Evolutionary conservation across 1,284 basidiomycete species (phyloP).

Genomic region (Apiotrichum porosum): DNA sequence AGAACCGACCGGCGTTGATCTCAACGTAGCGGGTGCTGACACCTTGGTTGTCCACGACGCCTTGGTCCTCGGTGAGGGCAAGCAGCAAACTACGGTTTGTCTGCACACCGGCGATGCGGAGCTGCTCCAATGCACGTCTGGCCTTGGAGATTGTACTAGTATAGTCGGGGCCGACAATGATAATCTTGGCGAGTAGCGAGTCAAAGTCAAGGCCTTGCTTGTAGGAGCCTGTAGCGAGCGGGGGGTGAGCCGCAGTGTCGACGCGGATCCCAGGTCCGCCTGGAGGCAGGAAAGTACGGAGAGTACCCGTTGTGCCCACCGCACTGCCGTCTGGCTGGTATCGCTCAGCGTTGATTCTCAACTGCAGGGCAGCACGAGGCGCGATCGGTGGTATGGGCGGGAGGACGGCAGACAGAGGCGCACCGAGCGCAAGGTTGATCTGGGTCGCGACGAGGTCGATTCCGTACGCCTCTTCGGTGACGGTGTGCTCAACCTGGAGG

Average conservation of each 20-base stretch:
- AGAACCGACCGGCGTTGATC: slow-evolving; percentile 5
- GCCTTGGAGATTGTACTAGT: slow-evolving; percentile 4
- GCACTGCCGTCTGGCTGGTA: slow-evolving; percentile 12
- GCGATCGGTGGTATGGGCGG: slow-evolving; percentile 1
- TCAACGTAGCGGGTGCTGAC: slow-evolving; percentile 16
- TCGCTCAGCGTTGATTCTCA: slow-evolving; percentile 18
- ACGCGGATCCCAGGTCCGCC: slow-evolving; percentile 12
- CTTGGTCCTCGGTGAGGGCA: slow-evolving; percentile 12
- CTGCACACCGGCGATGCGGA: slow-evolving; percentile 11
- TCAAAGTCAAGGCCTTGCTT: slow-evolving; percentile 17
- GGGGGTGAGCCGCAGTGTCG: slow-evolving; percentile 18
- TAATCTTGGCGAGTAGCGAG: slow-evolving; percentile 19
- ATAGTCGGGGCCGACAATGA: slow-evolving; percentile 10
- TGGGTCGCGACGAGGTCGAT: slow-evolving; percentile 17
- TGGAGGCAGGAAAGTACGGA: slow-evolving; percentile 5
- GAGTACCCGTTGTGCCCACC: slow-evolving; percentile 8
- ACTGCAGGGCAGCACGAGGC: slow-evolving; percentile 13
- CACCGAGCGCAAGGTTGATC: slow-evolving; percentile 15
- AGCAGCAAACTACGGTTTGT: slow-evolving; percentile 15
- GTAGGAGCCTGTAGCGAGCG: slow-evolving; percentile 6
- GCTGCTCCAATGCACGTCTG: slow-evolving; percentile 8
- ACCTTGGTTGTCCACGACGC: slow-evolving; percentile 6
- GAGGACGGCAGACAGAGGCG: slow-evolving; percentile 4
- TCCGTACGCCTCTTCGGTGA: slow-evolving; percentile 19
- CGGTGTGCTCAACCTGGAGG: slow-evolving; percentile 20